Evolutionary conservation across 495 filamentous ascomycete genomes (phyloP).

Genomic region (Cairneyella variabilis): DNA sequence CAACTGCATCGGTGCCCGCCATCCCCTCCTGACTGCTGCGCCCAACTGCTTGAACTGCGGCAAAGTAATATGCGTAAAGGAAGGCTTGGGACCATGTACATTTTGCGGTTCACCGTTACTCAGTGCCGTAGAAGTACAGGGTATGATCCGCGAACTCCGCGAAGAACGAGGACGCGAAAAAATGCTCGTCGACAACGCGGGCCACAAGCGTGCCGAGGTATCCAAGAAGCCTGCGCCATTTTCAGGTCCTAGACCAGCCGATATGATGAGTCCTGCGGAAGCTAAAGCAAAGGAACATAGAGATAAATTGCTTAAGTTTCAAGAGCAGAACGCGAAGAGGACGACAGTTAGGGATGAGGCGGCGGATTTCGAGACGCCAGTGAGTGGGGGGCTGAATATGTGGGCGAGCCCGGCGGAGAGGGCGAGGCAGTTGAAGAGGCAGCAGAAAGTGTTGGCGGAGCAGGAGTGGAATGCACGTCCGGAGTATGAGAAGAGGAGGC

Average conservation of each 20-base stretch:
- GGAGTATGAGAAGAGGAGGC: slow-evolving; percentile 88
- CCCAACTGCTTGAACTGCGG: slow-evolving; percentile 93
- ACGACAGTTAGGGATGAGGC: slow-evolving; percentile 92
- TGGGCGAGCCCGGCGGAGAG: slow-evolving; percentile 89
- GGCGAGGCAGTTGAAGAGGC: slow-evolving; percentile 80
- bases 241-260: slow-evolving; percentile 28
- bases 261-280: slow-evolving; percentile 38
- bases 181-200: slow-evolving; percentile 70
- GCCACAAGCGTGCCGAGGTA: slow-evolving; percentile 62
- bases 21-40: slow-evolving; percentile 78
- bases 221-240: slow-evolving; percentile 41
- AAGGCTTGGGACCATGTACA: slow-evolving; percentile 92
- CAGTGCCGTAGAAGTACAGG: slow-evolving; percentile 64
- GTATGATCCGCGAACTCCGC: slow-evolving; percentile 81
- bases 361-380: slow-evolving; percentile 81
- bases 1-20: slow-evolving; percentile 78
- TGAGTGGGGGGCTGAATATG: slow-evolving; percentile 62
- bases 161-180: slow-evolving; percentile 84
- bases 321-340: slow-evolving; percentile 81
- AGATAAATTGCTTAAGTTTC: slow-evolving; percentile 77
- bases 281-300: slow-evolving; percentile 69
- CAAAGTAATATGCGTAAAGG: slow-evolving; percentile 94
- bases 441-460: slow-evolving; percentile 83
- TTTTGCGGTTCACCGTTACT: slow-evolving; percentile 79
- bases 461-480: slow-evolving; percentile 88